A percentile compares a stretch with the other conserved stretches of the same genome.
phyloP scores from a whole-genome alignment of 805 yeast genomes.

The Hanseniaspora mollemarum region DNA sequence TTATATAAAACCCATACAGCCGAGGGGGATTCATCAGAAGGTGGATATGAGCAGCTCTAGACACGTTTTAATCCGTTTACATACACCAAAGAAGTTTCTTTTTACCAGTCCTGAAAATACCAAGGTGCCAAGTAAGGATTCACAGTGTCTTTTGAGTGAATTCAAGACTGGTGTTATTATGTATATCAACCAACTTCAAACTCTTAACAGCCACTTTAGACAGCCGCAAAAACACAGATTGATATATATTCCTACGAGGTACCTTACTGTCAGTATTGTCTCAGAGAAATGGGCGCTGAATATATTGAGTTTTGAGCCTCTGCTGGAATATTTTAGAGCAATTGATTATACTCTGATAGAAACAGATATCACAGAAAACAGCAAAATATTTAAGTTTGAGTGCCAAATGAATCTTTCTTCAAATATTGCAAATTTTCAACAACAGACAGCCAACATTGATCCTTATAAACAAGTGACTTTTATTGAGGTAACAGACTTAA shows the following conservation, averaged over 20 bases:
- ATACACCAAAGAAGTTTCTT: neutral
- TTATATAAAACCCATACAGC: too few species aligned
- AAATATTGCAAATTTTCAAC: neutral
- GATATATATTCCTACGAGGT: slow-evolving; percentile 1
- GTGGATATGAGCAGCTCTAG: neutral
- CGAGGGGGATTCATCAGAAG: too few species aligned
- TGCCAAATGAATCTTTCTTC: slow-evolving; percentile 1
- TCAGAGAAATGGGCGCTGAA: neutral
- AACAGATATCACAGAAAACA: neutral
- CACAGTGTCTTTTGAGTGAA: neutral
- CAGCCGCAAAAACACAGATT: neutral
- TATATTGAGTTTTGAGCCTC: neutral
- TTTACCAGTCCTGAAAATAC: neutral
- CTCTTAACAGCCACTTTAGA: neutral
- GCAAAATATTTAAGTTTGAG: neutral
- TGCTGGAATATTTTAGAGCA: neutral
- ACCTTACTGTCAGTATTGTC: neutral
- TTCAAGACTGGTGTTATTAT: neutral
- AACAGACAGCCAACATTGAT: neutral
- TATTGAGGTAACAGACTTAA: neutral
- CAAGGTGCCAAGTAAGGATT: neutral
- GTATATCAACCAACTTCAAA: neutral
- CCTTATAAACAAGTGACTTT: neutral
- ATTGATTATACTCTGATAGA: neutral
- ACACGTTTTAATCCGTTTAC: neutral